These are phyloP conservation scores for Curvularia eragrostidis DNA, from an alignment of 2,329 filamentous ascomycete species.

Conservation along the genomic window DNA sequence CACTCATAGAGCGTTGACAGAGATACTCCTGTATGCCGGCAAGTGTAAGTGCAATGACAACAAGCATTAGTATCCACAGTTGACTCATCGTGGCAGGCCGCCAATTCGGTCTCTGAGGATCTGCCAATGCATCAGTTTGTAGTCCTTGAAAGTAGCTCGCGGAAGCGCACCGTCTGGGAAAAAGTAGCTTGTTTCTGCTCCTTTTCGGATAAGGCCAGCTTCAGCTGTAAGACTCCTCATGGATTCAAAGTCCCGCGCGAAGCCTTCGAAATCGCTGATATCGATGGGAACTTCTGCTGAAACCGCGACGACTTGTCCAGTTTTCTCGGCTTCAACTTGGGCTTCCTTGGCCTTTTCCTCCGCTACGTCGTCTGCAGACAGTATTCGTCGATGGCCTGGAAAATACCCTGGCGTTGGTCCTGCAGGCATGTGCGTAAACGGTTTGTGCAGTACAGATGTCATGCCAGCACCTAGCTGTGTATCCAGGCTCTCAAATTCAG, in stretches of 20 bases:
- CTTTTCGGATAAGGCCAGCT: slow-evolving; percentile 24
- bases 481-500: slow-evolving; percentile 47
- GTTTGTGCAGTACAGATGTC: slow-evolving; percentile 44
- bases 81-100: slow-evolving; percentile 50
- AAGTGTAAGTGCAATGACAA: slow-evolving; percentile 43
- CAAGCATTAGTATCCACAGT: slow-evolving; percentile 45
- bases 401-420: slow-evolving; percentile 18
- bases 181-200: slow-evolving; percentile 47
- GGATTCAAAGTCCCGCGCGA: slow-evolving; percentile 40
- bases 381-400: slow-evolving; percentile 30
- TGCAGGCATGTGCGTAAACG: slow-evolving; percentile 36
- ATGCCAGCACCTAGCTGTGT: slow-evolving; percentile 48
- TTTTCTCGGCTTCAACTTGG: slow-evolving; percentile 53
- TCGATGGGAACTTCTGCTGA: slow-evolving; percentile 52
- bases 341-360: slow-evolving; percentile 43
- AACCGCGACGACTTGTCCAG: slow-evolving; percentile 54
- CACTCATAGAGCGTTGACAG: slow-evolving; percentile 44
- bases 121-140: slow-evolving; percentile 19
- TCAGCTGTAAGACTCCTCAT: slow-evolving; percentile 32
- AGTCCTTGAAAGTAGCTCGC: not conserved
- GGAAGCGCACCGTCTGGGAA: slow-evolving; percentile 41
- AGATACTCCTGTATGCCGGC: slow-evolving; percentile 48
- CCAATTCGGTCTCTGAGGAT: slow-evolving; percentile 51
- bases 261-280: slow-evolving; percentile 51
- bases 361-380: slow-evolving; percentile 27